Evolutionary conservation across 768 basidiomycete species (phyloP).

Genomic region (Hygrophorus pudorinus): DNA sequence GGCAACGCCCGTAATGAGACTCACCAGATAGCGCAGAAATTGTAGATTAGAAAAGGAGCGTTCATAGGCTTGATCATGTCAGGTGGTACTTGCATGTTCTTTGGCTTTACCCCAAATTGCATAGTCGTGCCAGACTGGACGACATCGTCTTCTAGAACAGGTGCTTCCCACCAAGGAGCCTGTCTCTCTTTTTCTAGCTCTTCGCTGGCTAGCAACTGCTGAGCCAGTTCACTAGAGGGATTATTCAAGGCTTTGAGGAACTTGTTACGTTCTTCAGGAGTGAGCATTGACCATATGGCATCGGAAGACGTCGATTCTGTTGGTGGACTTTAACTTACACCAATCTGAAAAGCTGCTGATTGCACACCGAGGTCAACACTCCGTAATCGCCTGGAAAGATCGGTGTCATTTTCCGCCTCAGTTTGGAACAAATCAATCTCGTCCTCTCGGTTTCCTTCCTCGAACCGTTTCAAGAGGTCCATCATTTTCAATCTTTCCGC

Average conservation of each 20-base stretch:
- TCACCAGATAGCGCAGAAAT: constrained; percentile 59
- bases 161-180: constrained; percentile 68
- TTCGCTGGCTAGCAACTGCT: constrained; percentile 47
- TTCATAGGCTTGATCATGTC: constrained; percentile 29
- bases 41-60: constrained; percentile 48
- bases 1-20: constrained; percentile 16
- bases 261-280: constrained; percentile 44
- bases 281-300: constrained; percentile 52
- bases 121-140: constrained; percentile 4
- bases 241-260: constrained; percentile 53
- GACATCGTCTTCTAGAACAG: constrained; percentile 6
- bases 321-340: not conserved
- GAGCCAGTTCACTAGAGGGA: constrained; percentile 51
- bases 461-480: constrained; percentile 61
- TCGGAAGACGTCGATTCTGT: constrained; percentile 48
- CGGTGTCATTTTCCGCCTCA: constrained; percentile 25
- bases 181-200: constrained; percentile 39
- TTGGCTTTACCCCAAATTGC: constrained; percentile 29
- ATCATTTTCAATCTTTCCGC: constrained; percentile 60
- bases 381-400: constrained; percentile 42
- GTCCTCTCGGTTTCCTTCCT: constrained; percentile 43
- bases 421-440: constrained; percentile 21
- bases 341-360: not conserved
- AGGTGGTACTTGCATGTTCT: constrained; percentile 35
- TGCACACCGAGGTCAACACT: constrained; percentile 53